Base-by-base conservation (phyloP, 176 grass and related monocot species). In the Stipa capillata region DNA sequence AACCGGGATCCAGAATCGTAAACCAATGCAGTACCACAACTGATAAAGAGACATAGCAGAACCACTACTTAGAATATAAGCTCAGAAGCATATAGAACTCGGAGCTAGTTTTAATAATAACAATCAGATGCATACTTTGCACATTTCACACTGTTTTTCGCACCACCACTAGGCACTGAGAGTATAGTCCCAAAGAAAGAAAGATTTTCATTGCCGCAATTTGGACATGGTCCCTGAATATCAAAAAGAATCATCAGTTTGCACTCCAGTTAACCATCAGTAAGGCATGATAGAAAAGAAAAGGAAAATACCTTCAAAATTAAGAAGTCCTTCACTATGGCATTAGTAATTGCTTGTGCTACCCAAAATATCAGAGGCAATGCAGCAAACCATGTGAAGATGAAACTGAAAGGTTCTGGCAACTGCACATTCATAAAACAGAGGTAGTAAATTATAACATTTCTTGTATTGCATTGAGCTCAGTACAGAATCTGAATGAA, bases 151-250 rank as follows among this genome's bases (percentile, higher is more conserved):
- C 21, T 88, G 69, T 97, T 97, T 81, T 58, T 87, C 29, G 77
- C 44, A 54, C 94, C 91, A 64, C 94, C 89, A 67, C 94, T 97
- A 29, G 94, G 68, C 33, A 97, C 76, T 53, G 91, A 84, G 18
- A 97, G 44, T 84, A 97, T 94, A 79, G 91, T 97, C 65, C 91
- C 94, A 76, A 92, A 97, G 87, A 97, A 97, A 75, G 94, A 97
- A 83, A 94, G 78, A 33, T 97, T 97, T 77, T 97, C 91, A 32
- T 84, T 90, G 18, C 94, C 89, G 43, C 94, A 97, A 79, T 97
- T 94, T 31, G 87, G 91, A 80, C 94, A 97, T 28, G 91, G 89
- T 1, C 94, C 94, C 94, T 97, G 56, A 28, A 78, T 77, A 80
- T 77, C 48, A 39, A 74, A n/a, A 57, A 27, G 53, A 69, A 57